Percentiles rank a stretch among this genome's conserved stretches.
These are phyloP conservation scores for Cutaneotrichosporon arboriforme DNA, from an alignment of 1,284 basidiomycete genomes.

Conservation along the genomic window DNA sequence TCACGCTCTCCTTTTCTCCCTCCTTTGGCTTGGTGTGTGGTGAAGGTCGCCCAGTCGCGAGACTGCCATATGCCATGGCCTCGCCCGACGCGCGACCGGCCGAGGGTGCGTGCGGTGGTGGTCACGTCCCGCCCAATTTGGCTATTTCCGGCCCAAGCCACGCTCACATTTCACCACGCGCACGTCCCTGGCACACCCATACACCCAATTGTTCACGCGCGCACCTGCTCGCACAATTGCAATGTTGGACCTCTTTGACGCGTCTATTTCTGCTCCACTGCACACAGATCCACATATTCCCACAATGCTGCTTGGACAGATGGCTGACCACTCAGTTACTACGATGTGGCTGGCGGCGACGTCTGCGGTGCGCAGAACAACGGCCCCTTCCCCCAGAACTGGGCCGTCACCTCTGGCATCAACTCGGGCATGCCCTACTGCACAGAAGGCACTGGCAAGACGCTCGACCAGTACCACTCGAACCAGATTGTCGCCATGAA, in stretches of 20 bases:
- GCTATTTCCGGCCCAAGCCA: no score
- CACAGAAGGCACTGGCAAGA: not conserved
- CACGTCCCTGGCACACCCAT: no score
- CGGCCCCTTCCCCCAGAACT: slow-evolving; percentile 18
- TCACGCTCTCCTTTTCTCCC: not conserved
- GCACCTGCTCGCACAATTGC: no score
- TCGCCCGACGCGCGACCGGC: no score
- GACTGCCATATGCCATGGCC: no score
- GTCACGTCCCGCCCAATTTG: no score
- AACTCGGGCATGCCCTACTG: slow-evolving; percentile 16
- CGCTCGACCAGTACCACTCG: slow-evolving; percentile 7
- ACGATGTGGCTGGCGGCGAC: slow-evolving; percentile 15
- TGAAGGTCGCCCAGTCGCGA: no score
- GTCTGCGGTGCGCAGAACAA: slow-evolving; percentile 13
- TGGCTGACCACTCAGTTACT: slow-evolving; percentile 13
- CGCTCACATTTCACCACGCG: no score
- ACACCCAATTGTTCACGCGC: no score
- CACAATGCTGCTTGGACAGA: not conserved
- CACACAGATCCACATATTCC: not conserved
- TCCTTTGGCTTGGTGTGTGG: not conserved
- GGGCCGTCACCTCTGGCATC: slow-evolving; percentile 15
- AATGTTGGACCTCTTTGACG: no score
- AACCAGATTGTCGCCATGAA: slow-evolving; percentile 23
- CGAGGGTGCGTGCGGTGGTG: no score
- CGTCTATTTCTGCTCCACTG: not conserved